Conservation (phyloP, 2,329 filamentous ascomycete genomes). For the Arthrinium phaeospermum region DNA sequence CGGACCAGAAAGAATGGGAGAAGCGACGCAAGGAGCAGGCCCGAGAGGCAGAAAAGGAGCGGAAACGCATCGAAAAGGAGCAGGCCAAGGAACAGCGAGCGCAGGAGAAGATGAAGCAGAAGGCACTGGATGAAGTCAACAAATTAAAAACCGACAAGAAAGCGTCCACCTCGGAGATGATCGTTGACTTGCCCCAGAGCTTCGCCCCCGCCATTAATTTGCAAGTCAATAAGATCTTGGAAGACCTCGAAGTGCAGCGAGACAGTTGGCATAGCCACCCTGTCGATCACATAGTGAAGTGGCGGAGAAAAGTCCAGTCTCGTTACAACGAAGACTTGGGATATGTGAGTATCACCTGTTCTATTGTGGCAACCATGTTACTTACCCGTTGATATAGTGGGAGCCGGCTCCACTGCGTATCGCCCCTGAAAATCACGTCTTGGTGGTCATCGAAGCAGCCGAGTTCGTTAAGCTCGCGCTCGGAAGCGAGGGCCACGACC, state of each 20-base stretch:
- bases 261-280: conserved; percentile 49
- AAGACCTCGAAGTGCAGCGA: conserved; percentile 54
- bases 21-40: conserved; percentile 52
- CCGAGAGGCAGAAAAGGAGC: conserved; percentile 60
- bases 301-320: conserved; percentile 71
- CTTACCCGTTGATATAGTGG: conserved; percentile 48
- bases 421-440: conserved; percentile 62
- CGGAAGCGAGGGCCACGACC: conserved; percentile 49
- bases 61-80: conserved; percentile 62
- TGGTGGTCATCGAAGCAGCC: conserved; percentile 66
- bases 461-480: conserved; percentile 69
- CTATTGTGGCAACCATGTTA: background rate
- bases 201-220: conserved; percentile 54
- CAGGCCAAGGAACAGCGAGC: conserved; percentile 66
- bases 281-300: conserved; percentile 63
- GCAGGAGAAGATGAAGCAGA: conserved; percentile 66
- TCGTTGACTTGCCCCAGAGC: conserved; percentile 69
- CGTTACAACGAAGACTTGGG: conserved; percentile 65
- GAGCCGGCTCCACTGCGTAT: conserved; percentile 62
- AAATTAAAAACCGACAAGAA: conserved; percentile 77
- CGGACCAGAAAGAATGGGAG: conserved; percentile 44
- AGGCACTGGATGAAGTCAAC: conserved; percentile 75
- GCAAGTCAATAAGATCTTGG: conserved; percentile 57
- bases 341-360: conserved; percentile 36
- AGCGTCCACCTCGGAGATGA: conserved; percentile 76